phyloP scores from a whole-genome alignment of 192 early-diverging fungal species.

The Pilobolus umbonatus region DNA sequence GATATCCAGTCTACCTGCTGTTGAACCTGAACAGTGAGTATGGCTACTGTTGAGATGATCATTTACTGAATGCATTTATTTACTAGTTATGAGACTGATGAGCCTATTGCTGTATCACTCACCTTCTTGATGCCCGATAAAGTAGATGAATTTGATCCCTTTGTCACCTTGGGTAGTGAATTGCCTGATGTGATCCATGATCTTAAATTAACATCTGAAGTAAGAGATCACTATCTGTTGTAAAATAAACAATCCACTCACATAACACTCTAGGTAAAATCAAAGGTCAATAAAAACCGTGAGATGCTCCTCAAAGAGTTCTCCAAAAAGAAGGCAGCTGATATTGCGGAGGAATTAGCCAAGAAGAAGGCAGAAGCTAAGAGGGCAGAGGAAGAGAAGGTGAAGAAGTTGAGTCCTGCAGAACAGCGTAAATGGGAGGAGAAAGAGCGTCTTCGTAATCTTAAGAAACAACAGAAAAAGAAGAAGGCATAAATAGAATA shows the following conservation, averaged over 20 bases:
- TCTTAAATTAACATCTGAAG: slow-evolving; percentile 34
- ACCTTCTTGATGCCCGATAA: neutral
- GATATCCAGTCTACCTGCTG: slow-evolving; percentile 24
- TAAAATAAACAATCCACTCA: slow-evolving; percentile 25
- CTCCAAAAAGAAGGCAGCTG: slow-evolving; percentile 57
- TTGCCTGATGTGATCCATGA: slow-evolving; percentile 20
- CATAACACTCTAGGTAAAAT: slow-evolving; percentile 23
- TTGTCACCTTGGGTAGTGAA: slow-evolving; percentile 27
- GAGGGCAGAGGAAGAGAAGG: slow-evolving; percentile 56
- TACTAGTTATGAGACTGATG: slow-evolving; percentile 20
- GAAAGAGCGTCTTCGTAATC: slow-evolving; percentile 66
- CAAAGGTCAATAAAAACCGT: slow-evolving; percentile 62
- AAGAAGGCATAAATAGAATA: slow-evolving; percentile 23
- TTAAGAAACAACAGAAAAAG: slow-evolving; percentile 63
- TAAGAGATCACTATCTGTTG: slow-evolving; percentile 40
- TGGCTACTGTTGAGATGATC: neutral
- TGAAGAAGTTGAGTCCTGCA: slow-evolving; percentile 66
- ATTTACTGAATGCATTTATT: neutral
- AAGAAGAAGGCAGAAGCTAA: slow-evolving; percentile 65
- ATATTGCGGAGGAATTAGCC: slow-evolving; percentile 64
- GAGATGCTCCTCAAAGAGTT: slow-evolving; percentile 57
- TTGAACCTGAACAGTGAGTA: slow-evolving; percentile 25
- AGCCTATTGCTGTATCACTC: neutral
- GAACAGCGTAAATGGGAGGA: slow-evolving; percentile 86
- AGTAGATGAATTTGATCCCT: slow-evolving; percentile 23